Evolutionary conservation across 768 basidiomycete genomes (phyloP).

Genomic region (Suillus lakei): DNA sequence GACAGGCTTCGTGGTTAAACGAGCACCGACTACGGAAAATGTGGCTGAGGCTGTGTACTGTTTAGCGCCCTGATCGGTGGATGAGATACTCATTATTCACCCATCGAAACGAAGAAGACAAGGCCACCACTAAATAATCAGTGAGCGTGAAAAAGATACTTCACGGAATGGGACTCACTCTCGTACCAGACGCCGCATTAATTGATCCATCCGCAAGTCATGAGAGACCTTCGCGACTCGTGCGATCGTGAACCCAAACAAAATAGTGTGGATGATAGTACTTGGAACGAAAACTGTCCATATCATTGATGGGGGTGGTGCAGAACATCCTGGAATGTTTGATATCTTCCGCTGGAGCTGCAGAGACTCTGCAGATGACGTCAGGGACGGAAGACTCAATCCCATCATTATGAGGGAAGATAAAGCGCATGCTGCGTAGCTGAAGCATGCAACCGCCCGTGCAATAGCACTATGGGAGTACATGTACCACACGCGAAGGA

Average conservation of each 20-base stretch:
- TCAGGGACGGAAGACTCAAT: background rate
- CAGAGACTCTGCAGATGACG: background rate
- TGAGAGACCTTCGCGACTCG: background rate
- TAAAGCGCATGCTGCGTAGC: constrained; percentile 8
- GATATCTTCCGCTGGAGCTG: background rate
- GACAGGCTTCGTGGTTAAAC: constrained; percentile 2
- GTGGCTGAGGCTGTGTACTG: constrained; percentile 3
- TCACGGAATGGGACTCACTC: constrained; percentile 9
- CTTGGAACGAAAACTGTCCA: constrained; percentile 13
- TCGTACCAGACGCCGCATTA: constrained; percentile 7
- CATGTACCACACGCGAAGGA: constrained; percentile 19
- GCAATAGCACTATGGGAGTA: constrained; percentile 8
- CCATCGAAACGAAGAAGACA: constrained; percentile 16
- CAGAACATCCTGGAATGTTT: constrained; percentile 8
- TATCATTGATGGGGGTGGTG: constrained; percentile 8
- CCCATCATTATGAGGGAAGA: background rate
- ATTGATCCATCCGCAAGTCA: background rate
- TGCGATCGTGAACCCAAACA: constrained; percentile 12
- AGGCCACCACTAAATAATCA: constrained; percentile 6
- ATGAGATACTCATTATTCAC: background rate
- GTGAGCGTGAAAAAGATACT: background rate
- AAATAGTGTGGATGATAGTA: constrained; percentile 9
- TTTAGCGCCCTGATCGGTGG: background rate
- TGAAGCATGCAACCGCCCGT: constrained; percentile 7
- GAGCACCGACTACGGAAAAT: constrained; percentile 12